Evolutionary conservation across 78 protist genomes (phyloP), one percentile per base, ranked within the genome.

Genomic region (Dictyostelium capitatum): DNA sequence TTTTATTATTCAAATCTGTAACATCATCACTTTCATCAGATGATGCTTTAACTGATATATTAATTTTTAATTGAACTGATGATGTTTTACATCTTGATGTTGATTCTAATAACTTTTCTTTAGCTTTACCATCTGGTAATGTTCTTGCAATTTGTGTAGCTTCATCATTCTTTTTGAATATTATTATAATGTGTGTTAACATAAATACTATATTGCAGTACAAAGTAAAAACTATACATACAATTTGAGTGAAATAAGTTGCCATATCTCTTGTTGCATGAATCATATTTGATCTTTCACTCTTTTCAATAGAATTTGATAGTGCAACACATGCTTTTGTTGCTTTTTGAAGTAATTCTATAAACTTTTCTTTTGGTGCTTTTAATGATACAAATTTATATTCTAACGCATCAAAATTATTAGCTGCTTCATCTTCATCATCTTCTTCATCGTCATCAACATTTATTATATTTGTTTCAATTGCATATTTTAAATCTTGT

Each of bases 41-140:
- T 28, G 64, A 75, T 48, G 48, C 89, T 47, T 73, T 73, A 9
- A 87, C 93, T 15, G 93, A 87, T 15, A 87, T 65, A 77, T 47
- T 77, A 37, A 87, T 87, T 69, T 87, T 87, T 46, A 87, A 50
- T 65, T 87, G 93, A 9, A 87, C 50, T 20, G 84, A 74, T 37
- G 84, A 59, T 47, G 67, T 37, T 70, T 87, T 87, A 25, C 43
- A 28, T 65, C 80, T 87, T n/a, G 79, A 64, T 15, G 54, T 30
- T 59, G 41, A 28, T 47, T 87, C 93, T 41, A 59, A 65, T 46
- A 87, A 87, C 50, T 87, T 87, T 15, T 53, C 23, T 64, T 87
- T 87, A 6, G 82, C 79, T 64, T 77, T 87, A n/a, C 93, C 93
- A 20, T 87, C 93, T 30, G 93, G 93, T n/a, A 87, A 19, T n/a